Percentiles rank a stretch among this genome's conserved stretches.
Evolutionary conservation across 2,329 filamentous ascomycete species (phyloP).

Genomic region (Fusarium cyanostomum): DNA sequence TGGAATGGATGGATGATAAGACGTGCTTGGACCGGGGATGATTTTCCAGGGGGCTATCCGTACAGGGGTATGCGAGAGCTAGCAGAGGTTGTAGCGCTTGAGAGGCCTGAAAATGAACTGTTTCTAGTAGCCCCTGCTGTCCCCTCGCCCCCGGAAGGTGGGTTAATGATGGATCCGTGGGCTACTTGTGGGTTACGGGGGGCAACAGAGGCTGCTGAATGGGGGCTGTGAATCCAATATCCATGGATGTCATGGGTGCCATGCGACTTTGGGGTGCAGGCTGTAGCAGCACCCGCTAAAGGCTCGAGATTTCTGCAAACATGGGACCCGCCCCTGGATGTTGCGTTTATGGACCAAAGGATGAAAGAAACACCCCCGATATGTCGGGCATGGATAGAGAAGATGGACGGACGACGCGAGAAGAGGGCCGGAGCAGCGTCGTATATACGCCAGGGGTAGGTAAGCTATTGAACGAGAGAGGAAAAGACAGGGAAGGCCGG

Average conservation of each 20-base stretch:
- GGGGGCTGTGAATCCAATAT: constrained; percentile 6
- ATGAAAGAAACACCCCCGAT: background rate
- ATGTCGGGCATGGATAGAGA: background rate
- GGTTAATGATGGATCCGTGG: constrained; percentile 4
- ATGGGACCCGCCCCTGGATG: constrained; percentile 1
- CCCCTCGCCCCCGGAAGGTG: constrained; percentile 17
- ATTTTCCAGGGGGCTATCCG: constrained; percentile 2
- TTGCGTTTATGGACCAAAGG: background rate
- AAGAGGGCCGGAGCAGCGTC: too few species aligned
- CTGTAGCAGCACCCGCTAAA: constrained; percentile 24
- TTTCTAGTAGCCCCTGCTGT: background rate
- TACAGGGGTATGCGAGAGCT: constrained; percentile 7
- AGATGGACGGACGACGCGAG: background rate
- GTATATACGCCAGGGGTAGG: too few species aligned
- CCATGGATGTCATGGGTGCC: constrained; percentile 27
- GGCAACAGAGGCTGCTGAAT: constrained; percentile 23
- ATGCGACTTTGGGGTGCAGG: constrained; percentile 28
- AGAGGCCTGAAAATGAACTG: constrained; percentile 11
- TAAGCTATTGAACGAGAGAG: constrained; percentile 8
- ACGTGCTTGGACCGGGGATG: constrained; percentile 7
- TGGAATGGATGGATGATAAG: constrained; percentile 34
- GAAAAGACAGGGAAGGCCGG: constrained; percentile 7
- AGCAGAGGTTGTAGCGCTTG: constrained; percentile 24
- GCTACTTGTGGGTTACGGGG: constrained; percentile 14
- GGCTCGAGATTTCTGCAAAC: constrained; percentile 3